Evolutionary conservation across 805 yeast species (phyloP).

Genomic region (Wickerhamomyces queroliae): DNA sequence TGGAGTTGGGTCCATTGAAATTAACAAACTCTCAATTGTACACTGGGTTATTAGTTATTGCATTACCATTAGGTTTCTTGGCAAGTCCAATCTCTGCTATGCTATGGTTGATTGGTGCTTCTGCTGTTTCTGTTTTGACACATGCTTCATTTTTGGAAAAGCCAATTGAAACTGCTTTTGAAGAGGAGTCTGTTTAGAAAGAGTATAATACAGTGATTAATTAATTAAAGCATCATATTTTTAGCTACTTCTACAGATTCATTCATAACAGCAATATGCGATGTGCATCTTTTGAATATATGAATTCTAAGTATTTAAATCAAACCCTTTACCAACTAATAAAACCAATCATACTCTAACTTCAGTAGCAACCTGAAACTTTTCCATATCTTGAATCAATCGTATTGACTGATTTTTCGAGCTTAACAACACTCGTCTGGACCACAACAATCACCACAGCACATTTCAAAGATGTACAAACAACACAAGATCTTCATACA

Average conservation of each 20-base stretch:
- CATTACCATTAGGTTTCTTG: conserved; percentile 76
- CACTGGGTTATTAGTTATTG: conserved; percentile 70
- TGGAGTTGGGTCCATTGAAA: conserved; percentile 62
- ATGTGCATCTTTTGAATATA: too few relatives aligned
- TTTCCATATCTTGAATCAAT: background rate
- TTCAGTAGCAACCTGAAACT: too few relatives aligned
- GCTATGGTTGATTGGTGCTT: conserved; percentile 88
- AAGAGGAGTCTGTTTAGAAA: conserved; percentile 51
- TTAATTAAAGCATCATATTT: background rate
- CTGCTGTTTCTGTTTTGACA: conserved; percentile 67
- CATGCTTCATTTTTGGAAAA: conserved; percentile 93
- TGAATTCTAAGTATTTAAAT: too few relatives aligned
- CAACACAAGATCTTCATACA: conserved; percentile 25
- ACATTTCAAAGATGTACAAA: conserved; percentile 25
- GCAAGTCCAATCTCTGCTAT: conserved; percentile 88
- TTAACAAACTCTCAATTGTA: conserved; percentile 77
- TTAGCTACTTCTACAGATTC: too few relatives aligned
- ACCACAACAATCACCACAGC: conserved; percentile 16
- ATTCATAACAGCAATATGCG: too few relatives aligned
- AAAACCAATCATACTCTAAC: too few relatives aligned
- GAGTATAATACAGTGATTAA: background rate
- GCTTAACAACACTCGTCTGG: too few relatives aligned
- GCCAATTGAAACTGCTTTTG: conserved; percentile 92
- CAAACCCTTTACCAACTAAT: too few relatives aligned
- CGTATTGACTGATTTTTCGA: too few relatives aligned